These are phyloP conservation scores for Penicillium freii DNA, from an alignment of 2,329 filamentous ascomycete genomes.

Conservation along the genomic window DNA sequence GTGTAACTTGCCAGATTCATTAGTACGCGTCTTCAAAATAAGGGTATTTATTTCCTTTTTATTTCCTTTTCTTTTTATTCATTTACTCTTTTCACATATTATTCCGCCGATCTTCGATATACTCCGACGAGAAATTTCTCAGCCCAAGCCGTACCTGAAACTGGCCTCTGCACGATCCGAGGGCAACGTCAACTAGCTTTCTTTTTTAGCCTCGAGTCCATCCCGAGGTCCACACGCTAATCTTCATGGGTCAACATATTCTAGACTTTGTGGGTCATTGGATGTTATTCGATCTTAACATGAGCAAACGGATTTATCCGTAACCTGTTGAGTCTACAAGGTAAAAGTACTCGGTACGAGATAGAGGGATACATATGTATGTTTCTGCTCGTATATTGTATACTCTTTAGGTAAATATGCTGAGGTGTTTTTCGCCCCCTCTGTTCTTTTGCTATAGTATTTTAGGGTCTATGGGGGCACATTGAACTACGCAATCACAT, in stretches of 20 bases:
- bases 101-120: conserved; percentile 23
- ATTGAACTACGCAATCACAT: not conserved
- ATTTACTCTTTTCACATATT: not conserved
- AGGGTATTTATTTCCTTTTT: not conserved
- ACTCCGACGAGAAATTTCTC: conserved; percentile 23
- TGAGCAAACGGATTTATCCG: conserved; percentile 1
- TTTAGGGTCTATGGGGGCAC: not conserved
- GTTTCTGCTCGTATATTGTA: not conserved
- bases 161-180: conserved; percentile 22
- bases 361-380: not conserved
- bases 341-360: too few relatives aligned
- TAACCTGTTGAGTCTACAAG: not conserved
- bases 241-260: conserved; percentile 4
- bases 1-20: conserved; percentile 15
- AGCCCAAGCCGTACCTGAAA: conserved; percentile 22
- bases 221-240: conserved; percentile 14
- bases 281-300: conserved; percentile 9
- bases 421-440: not conserved
- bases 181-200: conserved; percentile 13
- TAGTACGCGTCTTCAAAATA: conserved; percentile 3
- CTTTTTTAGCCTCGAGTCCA: conserved; percentile 8
- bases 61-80: not conserved
- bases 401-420: not conserved
- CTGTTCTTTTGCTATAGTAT: not conserved
- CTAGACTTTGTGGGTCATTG: conserved; percentile 10